Evolutionary conservation across 148 eudicot genomes (phyloP).

Genomic region (Heliamphora exappendiculata): DNA sequence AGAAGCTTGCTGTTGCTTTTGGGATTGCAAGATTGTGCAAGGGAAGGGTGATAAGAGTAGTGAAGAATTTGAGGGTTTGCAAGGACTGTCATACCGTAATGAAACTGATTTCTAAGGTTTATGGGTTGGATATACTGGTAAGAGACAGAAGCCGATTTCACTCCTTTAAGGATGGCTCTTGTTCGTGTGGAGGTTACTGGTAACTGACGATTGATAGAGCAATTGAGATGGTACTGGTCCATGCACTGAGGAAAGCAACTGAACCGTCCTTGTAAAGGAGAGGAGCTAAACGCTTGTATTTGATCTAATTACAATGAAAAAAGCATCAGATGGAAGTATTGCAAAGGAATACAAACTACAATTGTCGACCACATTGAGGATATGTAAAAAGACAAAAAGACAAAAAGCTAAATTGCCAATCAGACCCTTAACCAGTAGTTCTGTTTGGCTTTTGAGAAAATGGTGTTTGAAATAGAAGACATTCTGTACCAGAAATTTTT

Average conservation of each 20-base stretch:
- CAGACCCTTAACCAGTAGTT: too few relatives aligned
- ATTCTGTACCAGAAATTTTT: too few relatives aligned
- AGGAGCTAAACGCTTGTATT: neutral
- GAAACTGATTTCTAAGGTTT: constrained; percentile 45
- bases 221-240: neutral
- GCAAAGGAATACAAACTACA: neutral
- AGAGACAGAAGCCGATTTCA: constrained; percentile 59
- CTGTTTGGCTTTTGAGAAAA: too few relatives aligned
- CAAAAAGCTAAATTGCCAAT: too few relatives aligned
- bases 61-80: constrained; percentile 66
- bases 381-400: neutral
- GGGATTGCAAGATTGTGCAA: constrained; percentile 35
- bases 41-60: constrained; percentile 37
- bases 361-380: too few relatives aligned
- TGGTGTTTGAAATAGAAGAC: too few relatives aligned
- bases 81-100: constrained; percentile 54
- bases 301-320: neutral
- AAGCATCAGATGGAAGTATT: neutral
- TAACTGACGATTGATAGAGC: constrained; percentile 15
- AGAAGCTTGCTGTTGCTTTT: constrained; percentile 62
- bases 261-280: neutral
- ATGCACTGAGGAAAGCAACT: neutral
- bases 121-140: constrained; percentile 41
- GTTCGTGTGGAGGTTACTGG: constrained; percentile 58
- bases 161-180: constrained; percentile 37